Evolutionary conservation across 331 rosid genomes (phyloP).

Genomic region (Acacia pycnantha): DNA sequence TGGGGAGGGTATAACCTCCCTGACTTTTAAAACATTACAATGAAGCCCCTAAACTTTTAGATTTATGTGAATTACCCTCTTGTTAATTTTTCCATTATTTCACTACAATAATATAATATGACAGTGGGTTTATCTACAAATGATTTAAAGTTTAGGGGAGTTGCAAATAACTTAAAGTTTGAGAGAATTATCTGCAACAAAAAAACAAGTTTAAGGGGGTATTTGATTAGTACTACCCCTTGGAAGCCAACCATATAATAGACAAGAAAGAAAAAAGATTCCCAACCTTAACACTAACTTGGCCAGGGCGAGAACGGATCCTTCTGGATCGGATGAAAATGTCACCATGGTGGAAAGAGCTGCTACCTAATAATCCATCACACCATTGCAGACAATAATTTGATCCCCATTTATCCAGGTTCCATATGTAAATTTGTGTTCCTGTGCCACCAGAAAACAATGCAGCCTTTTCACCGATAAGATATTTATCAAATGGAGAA

Average conservation of each 20-base stretch:
- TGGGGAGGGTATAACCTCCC: too few relatives aligned
- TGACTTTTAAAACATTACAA: not conserved
- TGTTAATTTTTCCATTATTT: not conserved
- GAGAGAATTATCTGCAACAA: not conserved
- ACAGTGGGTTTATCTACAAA: not conserved
- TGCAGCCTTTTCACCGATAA: slow-evolving; percentile 60
- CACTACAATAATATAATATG: not conserved
- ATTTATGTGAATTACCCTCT: not conserved
- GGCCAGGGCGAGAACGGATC: slow-evolving; percentile 60
- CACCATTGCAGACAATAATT: slow-evolving; percentile 52
- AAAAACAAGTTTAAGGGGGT: not conserved
- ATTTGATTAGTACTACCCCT: not conserved
- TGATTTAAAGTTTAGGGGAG: not conserved
- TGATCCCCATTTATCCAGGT: slow-evolving; percentile 59
- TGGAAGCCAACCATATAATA: not conserved
- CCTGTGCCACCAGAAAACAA: slow-evolving; percentile 47
- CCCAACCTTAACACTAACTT: slow-evolving; percentile 47
- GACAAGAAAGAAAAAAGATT: not conserved
- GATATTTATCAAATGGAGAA: slow-evolving; percentile 57
- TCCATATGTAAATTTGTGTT: slow-evolving; percentile 61
- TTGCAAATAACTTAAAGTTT: not conserved
- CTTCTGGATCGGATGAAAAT: slow-evolving; percentile 46
- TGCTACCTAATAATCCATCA: slow-evolving; percentile 42
- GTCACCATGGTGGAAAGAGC: slow-evolving; percentile 56
- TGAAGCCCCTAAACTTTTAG: not conserved